A percentile compares a stretch with the other conserved stretches of the same genome.
These are phyloP conservation scores for Barnettozyma salicaria DNA, from an alignment of 805 yeast genomes.

Conservation along the genomic window DNA sequence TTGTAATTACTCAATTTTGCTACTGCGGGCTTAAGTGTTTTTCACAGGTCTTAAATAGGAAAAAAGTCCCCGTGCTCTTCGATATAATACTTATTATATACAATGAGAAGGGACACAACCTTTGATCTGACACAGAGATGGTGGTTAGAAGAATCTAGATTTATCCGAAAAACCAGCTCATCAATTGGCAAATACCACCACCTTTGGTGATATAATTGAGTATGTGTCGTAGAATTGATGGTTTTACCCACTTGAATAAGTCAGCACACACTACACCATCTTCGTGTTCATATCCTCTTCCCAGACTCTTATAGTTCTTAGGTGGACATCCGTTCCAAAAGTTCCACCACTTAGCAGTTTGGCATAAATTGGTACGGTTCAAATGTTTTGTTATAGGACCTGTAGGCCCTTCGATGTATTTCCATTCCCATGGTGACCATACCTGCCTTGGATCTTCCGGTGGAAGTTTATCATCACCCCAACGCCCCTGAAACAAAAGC, in stretches of 20 bases:
- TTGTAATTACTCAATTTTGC: too few species aligned
- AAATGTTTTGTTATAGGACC: conserved; percentile 86
- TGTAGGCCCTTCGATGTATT: conserved; percentile 85
- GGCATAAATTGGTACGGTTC: conserved; percentile 66
- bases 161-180: conserved; percentile 45
- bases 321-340: conserved; percentile 78
- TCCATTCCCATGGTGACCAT: conserved; percentile 86
- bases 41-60: too few species aligned
- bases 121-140: neutral
- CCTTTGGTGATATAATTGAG: conserved; percentile 53
- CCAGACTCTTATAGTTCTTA: conserved; percentile 66
- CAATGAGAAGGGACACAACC: too few species aligned
- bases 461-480: conserved; percentile 81
- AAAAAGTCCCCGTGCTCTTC: too few species aligned
- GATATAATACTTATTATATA: too few species aligned
- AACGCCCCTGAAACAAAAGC: conserved; percentile 74
- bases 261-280: conserved; percentile 76
- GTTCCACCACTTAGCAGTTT: conserved; percentile 90
- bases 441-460: conserved; percentile 72
- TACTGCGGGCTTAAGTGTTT: too few species aligned
- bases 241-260: conserved; percentile 47
- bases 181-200: conserved; percentile 51
- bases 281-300: conserved; percentile 84
- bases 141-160: neutral
- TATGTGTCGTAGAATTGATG: conserved; percentile 42